Conservation (phyloP, 805 yeast genomes). For the Ogataea methanolica region DNA sequence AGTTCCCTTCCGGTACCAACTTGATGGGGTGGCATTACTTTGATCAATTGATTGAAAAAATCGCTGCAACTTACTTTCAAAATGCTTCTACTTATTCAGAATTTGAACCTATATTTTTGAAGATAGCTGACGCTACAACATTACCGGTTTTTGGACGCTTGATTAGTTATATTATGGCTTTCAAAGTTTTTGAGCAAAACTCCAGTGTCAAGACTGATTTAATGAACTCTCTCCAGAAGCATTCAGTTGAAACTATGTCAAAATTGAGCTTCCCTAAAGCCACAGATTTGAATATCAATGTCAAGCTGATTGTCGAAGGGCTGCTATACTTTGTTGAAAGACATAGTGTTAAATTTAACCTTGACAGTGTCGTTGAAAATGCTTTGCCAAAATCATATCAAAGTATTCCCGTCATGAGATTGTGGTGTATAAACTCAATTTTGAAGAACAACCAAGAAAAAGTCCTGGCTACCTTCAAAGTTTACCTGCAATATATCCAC, state of each 20-base stretch:
- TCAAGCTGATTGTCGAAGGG: conserved; percentile 31
- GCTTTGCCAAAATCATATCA: conserved; percentile 45
- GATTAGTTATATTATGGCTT: conserved; percentile 16
- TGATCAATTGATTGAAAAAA: conserved; percentile 5
- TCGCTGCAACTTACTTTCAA: conserved; percentile 2
- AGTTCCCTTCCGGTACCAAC: conserved; percentile 20
- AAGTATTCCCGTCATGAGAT: conserved; percentile 34
- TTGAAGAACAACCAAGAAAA: conserved; percentile 17
- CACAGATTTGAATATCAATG: conserved; percentile 27
- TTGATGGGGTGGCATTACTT: conserved; percentile 21
- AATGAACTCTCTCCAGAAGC: conserved; percentile 5
- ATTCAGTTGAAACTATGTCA: conserved; percentile 14
- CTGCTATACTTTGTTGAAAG: conserved; percentile 16
- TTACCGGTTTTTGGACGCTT: conserved; percentile 4
- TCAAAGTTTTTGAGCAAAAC: conserved; percentile 7
- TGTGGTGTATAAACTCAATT: conserved; percentile 28
- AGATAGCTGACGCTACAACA: conserved; percentile 2
- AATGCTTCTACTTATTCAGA: conserved; percentile 4
- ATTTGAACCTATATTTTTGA: conserved; percentile 2
- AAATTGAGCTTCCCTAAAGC: conserved; percentile 42
- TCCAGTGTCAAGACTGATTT: not conserved
- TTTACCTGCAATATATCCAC: conserved; percentile 37
- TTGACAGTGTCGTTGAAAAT: conserved; percentile 24
- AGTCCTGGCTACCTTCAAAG: conserved; percentile 32
- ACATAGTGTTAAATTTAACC: conserved; percentile 12